Base-by-base conservation (phyloP, 1,284 basidiomycete genomes). In the Schizopora paradoxa region DNA sequence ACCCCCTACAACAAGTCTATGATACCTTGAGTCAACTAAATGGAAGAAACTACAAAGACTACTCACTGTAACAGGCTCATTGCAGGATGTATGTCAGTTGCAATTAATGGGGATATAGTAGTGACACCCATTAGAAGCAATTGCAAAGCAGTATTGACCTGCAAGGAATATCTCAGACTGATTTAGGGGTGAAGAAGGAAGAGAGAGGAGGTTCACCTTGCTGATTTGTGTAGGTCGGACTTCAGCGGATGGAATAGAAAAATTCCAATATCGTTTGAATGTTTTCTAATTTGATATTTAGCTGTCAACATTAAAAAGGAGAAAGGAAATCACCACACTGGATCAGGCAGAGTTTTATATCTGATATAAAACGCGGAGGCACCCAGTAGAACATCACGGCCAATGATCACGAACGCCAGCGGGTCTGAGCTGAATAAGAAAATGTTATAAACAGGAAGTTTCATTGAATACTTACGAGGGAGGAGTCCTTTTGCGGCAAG, bases 81-180 rank as follows among this genome's bases (percentile, higher is more conserved):
- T 22, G 75, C 69, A 22, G 72, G 41, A 3, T 66, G 64, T 3
- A 89, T 63, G 36, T 86, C 77, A 31, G 79, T 62, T 0, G 85
- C 79, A 1, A 93, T 60, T 23, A 97, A 69, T 0, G 94, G 94
- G 38, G 80, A 81, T 37, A 96, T 69, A 0, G 93, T 96, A 1
- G 91, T 91, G 0, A 73, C 63, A 1, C 91, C 94, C 82, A 99
- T 95, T 8, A 98, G 72, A 3, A 86, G 61, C 5, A 99, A 78
- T 64, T 99, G 95, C 2, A 98, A 73, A 5, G 88, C 86, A 0
- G 95, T 99, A 62, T 99, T 99, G 56, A 91, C 74, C 88, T 95
- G 53, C 36, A 19, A 27, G 14, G 13, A 18, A 40, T 34, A 14
- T 18, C 2, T 46, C 29, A 16, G 19, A 21, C 4, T 7, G 14